Base-by-base conservation (phyloP, 306 rosid species). In the Betula pendula region DNA sequence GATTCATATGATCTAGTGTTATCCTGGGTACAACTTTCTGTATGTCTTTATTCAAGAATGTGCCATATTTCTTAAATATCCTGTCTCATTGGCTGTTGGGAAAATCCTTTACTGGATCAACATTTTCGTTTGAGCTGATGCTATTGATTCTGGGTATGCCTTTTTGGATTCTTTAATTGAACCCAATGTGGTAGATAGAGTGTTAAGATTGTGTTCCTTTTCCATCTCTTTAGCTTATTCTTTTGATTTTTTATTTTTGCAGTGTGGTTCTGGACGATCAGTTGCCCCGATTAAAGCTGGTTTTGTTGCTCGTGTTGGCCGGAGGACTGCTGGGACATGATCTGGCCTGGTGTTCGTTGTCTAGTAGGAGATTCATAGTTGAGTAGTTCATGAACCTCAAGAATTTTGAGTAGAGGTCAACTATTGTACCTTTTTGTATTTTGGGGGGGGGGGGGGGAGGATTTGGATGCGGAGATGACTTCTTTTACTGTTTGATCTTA, bases 201-300 rank as follows among this genome's bases (percentile, higher is more conserved):
- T 35, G 40, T 35, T 35, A 35, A 35, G 2, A 51, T 13, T 40
- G 16, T 17, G 24, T 45, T 20, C 17, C 17, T 40, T 51, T 22
- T 3, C 43, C 71, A 33, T 42, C 12, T 24, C 17, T 49, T 11
- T 49, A 13, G 12, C 16, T 45, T 6, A 22, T 68, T 20, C 19
- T 33, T 35, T 35, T 35, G n/a, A 35, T 35, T 17, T 65, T 38
- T 29, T 15, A 11, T 33, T 33, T 19, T 10, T 83, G 89, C 92
- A 93, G 98, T 91, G 98, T 79, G 91, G 98, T 72, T 93, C 97
- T 10, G 96, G 93, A 74, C 84, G 98, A 79, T 90, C 97, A 13
- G 99, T 95, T 80, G 96, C 97, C 80, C 97, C 90, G 9, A 92
- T 95, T 79, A 95, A 95, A 82, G 96, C 97, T 80, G 99, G 99